Evolutionary conservation across 805 yeast species (phyloP).

Genomic region (Wickerhamomyces canadensis): DNA sequence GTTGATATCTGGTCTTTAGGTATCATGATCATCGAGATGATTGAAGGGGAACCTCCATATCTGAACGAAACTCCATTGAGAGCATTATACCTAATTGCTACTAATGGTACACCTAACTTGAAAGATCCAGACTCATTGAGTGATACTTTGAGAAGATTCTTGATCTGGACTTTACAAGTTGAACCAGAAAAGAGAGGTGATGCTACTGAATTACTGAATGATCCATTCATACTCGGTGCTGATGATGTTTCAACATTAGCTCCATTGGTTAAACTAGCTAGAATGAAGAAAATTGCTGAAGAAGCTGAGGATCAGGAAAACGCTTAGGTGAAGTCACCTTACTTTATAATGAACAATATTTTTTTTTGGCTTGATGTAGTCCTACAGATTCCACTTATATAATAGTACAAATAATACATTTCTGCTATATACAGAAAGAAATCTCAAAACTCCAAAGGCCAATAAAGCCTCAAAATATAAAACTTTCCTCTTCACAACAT

Average conservation of each 20-base stretch:
- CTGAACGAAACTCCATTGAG: constrained; percentile 92
- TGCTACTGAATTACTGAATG: constrained; percentile 65
- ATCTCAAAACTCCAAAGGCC: no score
- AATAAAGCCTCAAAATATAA: no score
- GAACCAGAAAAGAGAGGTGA: constrained; percentile 76
- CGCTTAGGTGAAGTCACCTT: no score
- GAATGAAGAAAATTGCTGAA: constrained; percentile 53
- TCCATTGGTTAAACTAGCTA: constrained; percentile 70
- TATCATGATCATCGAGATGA: constrained; percentile 97
- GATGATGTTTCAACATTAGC: constrained; percentile 59
- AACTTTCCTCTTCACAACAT: no score
- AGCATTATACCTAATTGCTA: constrained; percentile 90
- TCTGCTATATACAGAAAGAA: no score
- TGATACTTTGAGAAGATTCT: constrained; percentile 57
- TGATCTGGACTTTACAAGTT: constrained; percentile 76
- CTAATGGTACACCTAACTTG: constrained; percentile 92
- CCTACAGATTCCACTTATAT: background rate
- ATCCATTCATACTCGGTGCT: constrained; percentile 58
- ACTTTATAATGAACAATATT: no score
- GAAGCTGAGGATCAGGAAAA: constrained; percentile 31
- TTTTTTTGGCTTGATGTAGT: no score
- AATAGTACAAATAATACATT: no score
- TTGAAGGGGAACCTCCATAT: constrained; percentile 98
- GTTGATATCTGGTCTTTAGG: constrained; percentile 98
- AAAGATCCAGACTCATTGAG: constrained; percentile 83